These are phyloP conservation scores for Lachancea dasiensis DNA, from an alignment of 805 yeast species.

Conservation along the genomic window DNA sequence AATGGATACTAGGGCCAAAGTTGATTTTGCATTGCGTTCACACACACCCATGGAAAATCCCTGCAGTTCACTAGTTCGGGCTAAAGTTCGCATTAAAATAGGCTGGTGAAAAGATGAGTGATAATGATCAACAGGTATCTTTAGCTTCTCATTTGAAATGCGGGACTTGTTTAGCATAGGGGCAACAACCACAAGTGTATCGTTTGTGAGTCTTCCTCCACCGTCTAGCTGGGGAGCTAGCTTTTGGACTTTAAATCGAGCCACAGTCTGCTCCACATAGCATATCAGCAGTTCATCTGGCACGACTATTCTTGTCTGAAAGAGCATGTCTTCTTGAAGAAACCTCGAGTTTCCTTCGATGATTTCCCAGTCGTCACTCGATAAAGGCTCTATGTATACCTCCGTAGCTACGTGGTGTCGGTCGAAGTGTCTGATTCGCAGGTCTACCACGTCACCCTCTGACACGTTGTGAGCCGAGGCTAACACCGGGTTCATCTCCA, in stretches of 20 bases:
- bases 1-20: conserved; percentile 30
- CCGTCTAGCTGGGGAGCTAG: conserved; percentile 37
- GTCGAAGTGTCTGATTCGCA: conserved; percentile 16
- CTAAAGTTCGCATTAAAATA: not conserved
- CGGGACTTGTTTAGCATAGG: conserved; percentile 48
- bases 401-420: conserved; percentile 37
- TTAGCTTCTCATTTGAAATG: conserved; percentile 5
- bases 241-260: conserved; percentile 49
- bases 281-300: conserved; percentile 55
- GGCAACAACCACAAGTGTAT: conserved; percentile 69
- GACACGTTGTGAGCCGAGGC: conserved; percentile 13
- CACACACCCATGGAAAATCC: conserved; percentile 8
- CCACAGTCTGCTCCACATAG: conserved; percentile 57
- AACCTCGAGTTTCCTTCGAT: conserved; percentile 75
- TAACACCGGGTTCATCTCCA: conserved; percentile 24
- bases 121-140: not conserved
- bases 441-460: conserved; percentile 10
- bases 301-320: conserved; percentile 74
- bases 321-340: conserved; percentile 66
- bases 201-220: conserved; percentile 52
- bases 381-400: conserved; percentile 71
- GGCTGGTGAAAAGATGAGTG: conserved; percentile 1
- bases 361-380: conserved; percentile 83
- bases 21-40: conserved; percentile 10
- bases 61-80: not conserved